Base-by-base conservation (phyloP, 345 rosid genomes). In the Gossypium rotundifolium region DNA sequence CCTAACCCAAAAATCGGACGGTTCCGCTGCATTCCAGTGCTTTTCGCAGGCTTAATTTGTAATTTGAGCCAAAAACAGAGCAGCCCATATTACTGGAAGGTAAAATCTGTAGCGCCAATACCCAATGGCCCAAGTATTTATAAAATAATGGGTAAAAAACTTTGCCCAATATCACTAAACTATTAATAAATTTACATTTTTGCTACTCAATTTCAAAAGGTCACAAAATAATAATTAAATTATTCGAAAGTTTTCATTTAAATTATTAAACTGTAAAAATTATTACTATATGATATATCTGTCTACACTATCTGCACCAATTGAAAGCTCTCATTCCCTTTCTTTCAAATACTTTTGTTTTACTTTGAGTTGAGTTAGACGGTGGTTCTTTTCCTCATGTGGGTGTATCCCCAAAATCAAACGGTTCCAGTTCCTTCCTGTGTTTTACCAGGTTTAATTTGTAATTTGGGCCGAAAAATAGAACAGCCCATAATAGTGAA, bases 221-320 rank as follows among this genome's bases (percentile, higher is more conserved):
- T 1, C 7, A 33, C 0, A 33, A 33, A 33, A 33, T 33, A 0
- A 5, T 33, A 4, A 33, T 33, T 6, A 0, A 5, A 5, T 33
- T 33, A 33, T 33, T 33, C 0, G 0, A 33, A 33, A 33, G 0
- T 0, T 33, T 29, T 33, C 1, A 33, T 33, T 33, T 33, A 33
- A 33, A 7, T 33, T 5, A 33, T 4, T 33, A 33, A 33, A 1
- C 40, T 33, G 7, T 5, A 0, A 33, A 33, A 33, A 33, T 33
- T 5, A 33, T 33, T 33, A 0, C 7, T 33, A 5, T 33, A 33
- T 33, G 7, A 33, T 1, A 4, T 5, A 1, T 33, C 7, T 33
- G 7, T 1, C 7, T 33, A 5, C 0, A 33, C 40, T 1, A 0
- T 5, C 40, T 33, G 2, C 40, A 33, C 7, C 7, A 33, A 33